Percentiles rank a stretch among this genome's conserved stretches.
These are phyloP conservation scores for Monosporascus sp. DNA, from an alignment of 2,329 filamentous ascomycete species.

Conservation along the genomic window DNA sequence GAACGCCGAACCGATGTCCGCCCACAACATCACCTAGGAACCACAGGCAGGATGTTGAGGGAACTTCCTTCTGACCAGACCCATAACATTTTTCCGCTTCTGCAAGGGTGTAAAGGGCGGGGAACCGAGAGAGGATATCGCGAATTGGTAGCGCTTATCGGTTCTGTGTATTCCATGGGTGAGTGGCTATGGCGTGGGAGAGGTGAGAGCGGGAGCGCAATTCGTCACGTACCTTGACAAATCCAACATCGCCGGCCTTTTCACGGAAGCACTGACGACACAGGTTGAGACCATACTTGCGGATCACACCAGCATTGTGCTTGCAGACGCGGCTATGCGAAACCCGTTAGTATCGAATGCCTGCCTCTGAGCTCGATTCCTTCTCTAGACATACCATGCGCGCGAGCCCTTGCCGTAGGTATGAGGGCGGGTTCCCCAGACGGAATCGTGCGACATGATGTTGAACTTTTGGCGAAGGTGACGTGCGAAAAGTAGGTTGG, in stretches of 20 bases:
- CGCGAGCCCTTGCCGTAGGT: slow-evolving; percentile 96
- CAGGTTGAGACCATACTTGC: slow-evolving; percentile 97
- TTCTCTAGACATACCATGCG: slow-evolving; percentile 65
- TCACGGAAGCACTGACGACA: slow-evolving; percentile 77
- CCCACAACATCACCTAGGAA: no score
- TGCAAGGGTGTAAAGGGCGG: background rate
- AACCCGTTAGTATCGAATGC: slow-evolving; percentile 10
- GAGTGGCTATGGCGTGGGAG: background rate
- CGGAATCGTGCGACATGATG: slow-evolving; percentile 76
- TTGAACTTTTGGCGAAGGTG: no score
- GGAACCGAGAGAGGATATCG: no score
- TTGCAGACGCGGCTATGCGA: slow-evolving; percentile 62
- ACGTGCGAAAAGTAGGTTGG: no score
- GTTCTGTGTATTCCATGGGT: no score
- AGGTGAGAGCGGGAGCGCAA: no score
- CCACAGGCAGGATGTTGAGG: no score
- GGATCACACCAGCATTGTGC: slow-evolving; percentile 97
- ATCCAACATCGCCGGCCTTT: slow-evolving; percentile 68
- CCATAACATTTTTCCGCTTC: background rate
- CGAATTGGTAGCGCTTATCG: no score
- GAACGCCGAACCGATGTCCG: no score
- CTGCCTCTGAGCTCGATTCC: slow-evolving; percentile 5
- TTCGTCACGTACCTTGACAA: slow-evolving; percentile 56
- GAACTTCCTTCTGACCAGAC: no score
- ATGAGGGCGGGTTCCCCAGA: slow-evolving; percentile 98